Evolutionary conservation across 495 filamentous ascomycete species (phyloP).

Genomic region (Penicillium mononematosum): DNA sequence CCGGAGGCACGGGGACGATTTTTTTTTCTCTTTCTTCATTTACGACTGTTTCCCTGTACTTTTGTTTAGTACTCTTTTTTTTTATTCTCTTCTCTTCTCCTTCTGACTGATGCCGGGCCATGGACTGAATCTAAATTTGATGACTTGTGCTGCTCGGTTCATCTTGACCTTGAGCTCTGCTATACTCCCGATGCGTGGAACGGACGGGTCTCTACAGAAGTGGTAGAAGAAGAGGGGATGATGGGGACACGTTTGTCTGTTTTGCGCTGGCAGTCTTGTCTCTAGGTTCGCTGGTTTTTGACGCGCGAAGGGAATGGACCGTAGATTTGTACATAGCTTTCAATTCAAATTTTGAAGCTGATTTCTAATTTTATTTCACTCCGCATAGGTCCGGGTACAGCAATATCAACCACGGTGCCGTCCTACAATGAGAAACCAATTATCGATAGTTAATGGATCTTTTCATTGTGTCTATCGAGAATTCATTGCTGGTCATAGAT

Average conservation of each 20-base stretch:
- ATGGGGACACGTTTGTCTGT: neutral
- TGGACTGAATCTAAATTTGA: constrained; percentile 13
- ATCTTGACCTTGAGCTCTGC: constrained; percentile 5
- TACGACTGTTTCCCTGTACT: constrained; percentile 21
- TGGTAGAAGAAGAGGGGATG: neutral
- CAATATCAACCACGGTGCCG: neutral
- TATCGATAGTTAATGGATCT: neutral
- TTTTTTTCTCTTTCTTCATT: constrained; percentile 14
- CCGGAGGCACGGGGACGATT: constrained; percentile 17
- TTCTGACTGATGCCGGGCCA: constrained; percentile 12
- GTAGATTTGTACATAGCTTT: constrained; percentile 31
- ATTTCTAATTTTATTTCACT: constrained; percentile 1
- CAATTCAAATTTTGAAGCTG: constrained; percentile 27
- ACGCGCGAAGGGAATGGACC: constrained; percentile 3
- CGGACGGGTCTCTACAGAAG: neutral
- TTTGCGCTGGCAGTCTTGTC: neutral
- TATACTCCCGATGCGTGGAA: constrained; percentile 5
- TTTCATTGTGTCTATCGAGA: constrained; percentile 1
- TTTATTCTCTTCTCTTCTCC: constrained; percentile 8
- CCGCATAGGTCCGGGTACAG: neutral
- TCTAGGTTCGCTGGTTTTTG: constrained; percentile 5
- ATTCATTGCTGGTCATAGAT: constrained; percentile 9
- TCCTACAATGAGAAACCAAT: neutral
- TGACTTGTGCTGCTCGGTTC: constrained; percentile 10
- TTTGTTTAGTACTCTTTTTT: constrained; percentile 16